phyloP scores from a whole-genome alignment of 371 early-diverging fungal genomes.

The Lichtheimia hyalospora region DNA sequence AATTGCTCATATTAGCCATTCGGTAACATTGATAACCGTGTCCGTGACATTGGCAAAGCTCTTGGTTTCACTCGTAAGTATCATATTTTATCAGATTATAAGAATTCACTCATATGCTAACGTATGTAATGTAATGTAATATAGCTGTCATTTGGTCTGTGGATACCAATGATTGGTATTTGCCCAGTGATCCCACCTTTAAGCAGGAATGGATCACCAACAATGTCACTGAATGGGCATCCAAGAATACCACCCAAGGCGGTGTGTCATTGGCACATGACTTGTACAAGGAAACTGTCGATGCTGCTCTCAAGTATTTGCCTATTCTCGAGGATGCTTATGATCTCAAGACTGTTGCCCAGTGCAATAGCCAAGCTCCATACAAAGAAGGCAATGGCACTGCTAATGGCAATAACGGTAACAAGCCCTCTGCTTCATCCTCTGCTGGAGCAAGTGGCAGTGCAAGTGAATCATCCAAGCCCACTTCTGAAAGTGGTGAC shows the following conservation, averaged over 20 bases:
- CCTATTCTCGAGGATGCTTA: slow-evolving; percentile 40
- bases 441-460: not conserved
- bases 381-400: slow-evolving; percentile 31
- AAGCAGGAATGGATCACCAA: slow-evolving; percentile 28
- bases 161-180: slow-evolving; percentile 50
- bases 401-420: not conserved
- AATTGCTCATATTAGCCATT: slow-evolving; percentile 22
- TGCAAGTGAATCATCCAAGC: not conserved
- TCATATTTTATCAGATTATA: not conserved
- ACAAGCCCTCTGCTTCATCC: not conserved
- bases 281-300: slow-evolving; percentile 37
- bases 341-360: slow-evolving; percentile 39
- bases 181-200: slow-evolving; percentile 13
- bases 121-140: slow-evolving; percentile 36
- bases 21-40: slow-evolving; percentile 57
- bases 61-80: slow-evolving; percentile 44
- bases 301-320: slow-evolving; percentile 35
- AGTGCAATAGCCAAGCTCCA: slow-evolving; percentile 36
- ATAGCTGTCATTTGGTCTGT: slow-evolving; percentile 44
- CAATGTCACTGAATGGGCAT: slow-evolving; percentile 43
- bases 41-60: slow-evolving; percentile 44
- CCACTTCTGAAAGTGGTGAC: not conserved
- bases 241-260: slow-evolving; percentile 26
- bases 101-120: not conserved
- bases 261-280: slow-evolving; percentile 48